A percentile compares a stretch with the other conserved stretches of the same genome.
Evolutionary conservation across 805 yeast species (phyloP).

Genomic region (Lachancea sp.): DNA sequence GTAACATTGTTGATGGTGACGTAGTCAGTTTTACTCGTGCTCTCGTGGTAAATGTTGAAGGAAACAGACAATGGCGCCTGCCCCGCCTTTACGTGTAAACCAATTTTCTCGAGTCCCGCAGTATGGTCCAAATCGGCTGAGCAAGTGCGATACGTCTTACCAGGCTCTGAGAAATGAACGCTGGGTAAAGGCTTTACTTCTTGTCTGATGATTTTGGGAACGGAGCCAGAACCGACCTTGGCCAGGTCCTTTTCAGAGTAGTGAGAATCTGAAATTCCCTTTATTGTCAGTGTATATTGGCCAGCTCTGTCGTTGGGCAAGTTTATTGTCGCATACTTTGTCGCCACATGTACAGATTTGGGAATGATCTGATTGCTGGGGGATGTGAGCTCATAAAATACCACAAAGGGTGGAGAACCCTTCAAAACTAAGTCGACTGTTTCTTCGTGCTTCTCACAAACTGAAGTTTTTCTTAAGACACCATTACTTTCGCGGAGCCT

Average conservation of each 20-base stretch:
- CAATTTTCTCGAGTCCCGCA: slow-evolving; percentile 42
- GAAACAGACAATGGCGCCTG: slow-evolving; percentile 54
- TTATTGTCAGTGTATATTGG: slow-evolving; percentile 52
- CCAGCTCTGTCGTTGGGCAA: slow-evolving; percentile 49
- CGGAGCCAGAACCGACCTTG: slow-evolving; percentile 24
- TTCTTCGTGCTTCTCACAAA: slow-evolving; percentile 46
- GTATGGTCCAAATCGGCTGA: slow-evolving; percentile 33
- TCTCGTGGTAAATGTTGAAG: slow-evolving; percentile 54
- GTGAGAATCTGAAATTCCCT: slow-evolving; percentile 56
- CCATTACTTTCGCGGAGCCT: slow-evolving; percentile 20
- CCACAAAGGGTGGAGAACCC: slow-evolving; percentile 62
- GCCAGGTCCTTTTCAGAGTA: slow-evolving; percentile 42
- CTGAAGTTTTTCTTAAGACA: slow-evolving; percentile 32
- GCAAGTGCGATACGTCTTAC: slow-evolving; percentile 48
- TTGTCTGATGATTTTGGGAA: slow-evolving; percentile 41
- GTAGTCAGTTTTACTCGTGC: slow-evolving; percentile 46
- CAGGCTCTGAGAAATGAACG: slow-evolving; percentile 43
- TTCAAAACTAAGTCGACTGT: slow-evolving; percentile 44
- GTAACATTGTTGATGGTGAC: slow-evolving; percentile 41
- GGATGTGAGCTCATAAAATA: slow-evolving; percentile 54
- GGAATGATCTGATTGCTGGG: slow-evolving; percentile 46
- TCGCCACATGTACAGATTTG: slow-evolving; percentile 44
- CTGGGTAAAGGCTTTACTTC: slow-evolving; percentile 57
- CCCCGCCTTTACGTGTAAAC: slow-evolving; percentile 48
- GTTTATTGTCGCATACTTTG: slow-evolving; percentile 44